Conservation (phyloP, 805 yeast species). For the Cyberlindnera bimundalis region DNA sequence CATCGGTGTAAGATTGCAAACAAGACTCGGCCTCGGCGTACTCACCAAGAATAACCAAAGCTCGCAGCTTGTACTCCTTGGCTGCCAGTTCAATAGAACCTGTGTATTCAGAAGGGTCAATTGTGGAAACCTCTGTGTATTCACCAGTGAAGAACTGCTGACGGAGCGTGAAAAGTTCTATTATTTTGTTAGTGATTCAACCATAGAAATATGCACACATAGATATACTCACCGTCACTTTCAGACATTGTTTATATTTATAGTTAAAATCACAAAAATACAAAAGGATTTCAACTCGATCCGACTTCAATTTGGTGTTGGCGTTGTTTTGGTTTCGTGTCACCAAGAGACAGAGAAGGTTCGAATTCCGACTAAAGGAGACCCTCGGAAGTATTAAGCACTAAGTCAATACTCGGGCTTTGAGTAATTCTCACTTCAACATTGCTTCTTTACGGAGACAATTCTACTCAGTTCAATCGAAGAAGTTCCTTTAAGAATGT, state of each 20-base stretch:
- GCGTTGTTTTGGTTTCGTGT: background rate
- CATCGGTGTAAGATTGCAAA: conserved; percentile 1
- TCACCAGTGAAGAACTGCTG: conserved; percentile 63
- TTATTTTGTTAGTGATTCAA: conserved; percentile 21
- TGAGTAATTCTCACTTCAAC: no score
- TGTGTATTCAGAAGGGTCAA: conserved; percentile 36
- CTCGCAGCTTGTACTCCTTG: conserved; percentile 33
- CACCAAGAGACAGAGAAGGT: no score
- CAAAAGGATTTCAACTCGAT: no score
- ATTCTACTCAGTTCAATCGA: no score
- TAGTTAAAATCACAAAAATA: no score
- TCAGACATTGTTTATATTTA: conserved; percentile 13
- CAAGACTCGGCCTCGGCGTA: conserved; percentile 17
- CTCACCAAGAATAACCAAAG: conserved; percentile 30
- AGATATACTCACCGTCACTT: conserved; percentile 13
- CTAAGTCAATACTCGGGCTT: no score
- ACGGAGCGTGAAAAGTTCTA: conserved; percentile 50
- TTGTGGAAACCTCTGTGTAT: conserved; percentile 41
- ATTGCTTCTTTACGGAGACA: no score
- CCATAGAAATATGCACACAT: no score
- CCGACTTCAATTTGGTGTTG: no score
- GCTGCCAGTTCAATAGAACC: conserved; percentile 30
- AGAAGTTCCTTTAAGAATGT: no score
- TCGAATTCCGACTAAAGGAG: no score
- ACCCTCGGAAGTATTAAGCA: no score